Conservation (phyloP, 148 eudicot species). For the Pharnaceum exiguum region DNA sequence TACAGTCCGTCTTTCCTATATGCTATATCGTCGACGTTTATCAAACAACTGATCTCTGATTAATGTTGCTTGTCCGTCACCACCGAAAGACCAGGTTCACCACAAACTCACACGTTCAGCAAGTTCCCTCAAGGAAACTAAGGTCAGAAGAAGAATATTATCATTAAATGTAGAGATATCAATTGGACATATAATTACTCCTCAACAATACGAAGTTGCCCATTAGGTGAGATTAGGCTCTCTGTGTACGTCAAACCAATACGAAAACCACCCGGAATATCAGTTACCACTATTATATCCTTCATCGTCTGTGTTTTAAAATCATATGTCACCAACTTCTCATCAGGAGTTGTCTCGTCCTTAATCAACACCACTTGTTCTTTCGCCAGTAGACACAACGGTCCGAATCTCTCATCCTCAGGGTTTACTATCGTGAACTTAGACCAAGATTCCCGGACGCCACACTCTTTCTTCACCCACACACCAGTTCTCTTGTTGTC, state of each 20-base stretch:
- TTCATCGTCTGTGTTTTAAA: background rate
- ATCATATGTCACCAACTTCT: background rate
- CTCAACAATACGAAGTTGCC: no score
- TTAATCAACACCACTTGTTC: background rate
- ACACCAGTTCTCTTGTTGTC: background rate
- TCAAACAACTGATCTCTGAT: no score
- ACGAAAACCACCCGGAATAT: background rate
- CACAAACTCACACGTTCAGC: no score
- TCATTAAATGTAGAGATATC: no score
- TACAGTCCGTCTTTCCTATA: no score
- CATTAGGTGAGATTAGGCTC: slow-evolving; percentile 8
- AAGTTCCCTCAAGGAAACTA: no score
- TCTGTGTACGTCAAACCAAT: background rate
- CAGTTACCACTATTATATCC: slow-evolving; percentile 4
- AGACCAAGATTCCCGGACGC: slow-evolving; percentile 8
- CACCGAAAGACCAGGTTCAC: no score
- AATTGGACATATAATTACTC: no score
- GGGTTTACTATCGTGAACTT: background rate
- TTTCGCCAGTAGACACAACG: background rate
- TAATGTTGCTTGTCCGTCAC: no score
- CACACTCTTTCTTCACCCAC: slow-evolving; percentile 14
- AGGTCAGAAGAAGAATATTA: no score
- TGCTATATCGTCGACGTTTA: no score
- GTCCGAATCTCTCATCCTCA: background rate
- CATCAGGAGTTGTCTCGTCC: background rate